These are phyloP conservation scores for Sanguinoderma infundibulare DNA, from an alignment of 1,284 basidiomycete species.

Conservation along the genomic window DNA sequence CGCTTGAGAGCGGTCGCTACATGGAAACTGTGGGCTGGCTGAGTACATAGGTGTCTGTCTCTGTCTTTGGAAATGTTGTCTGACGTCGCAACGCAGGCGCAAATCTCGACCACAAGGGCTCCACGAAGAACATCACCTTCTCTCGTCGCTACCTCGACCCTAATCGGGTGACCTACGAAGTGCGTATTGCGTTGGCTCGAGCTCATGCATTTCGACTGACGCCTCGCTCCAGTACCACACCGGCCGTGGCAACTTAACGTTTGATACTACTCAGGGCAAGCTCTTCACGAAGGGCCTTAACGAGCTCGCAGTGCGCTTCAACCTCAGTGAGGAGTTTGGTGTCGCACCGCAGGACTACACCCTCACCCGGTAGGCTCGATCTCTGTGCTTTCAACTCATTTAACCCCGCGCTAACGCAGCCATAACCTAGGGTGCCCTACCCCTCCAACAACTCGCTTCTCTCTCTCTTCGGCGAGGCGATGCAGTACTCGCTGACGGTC, in stretches of 20 bases:
- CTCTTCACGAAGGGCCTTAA: slow-evolving; percentile 60
- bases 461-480: slow-evolving; percentile 62
- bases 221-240: slow-evolving; percentile 59
- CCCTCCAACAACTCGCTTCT: slow-evolving; percentile 69
- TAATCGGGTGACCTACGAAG: slow-evolving; percentile 75
- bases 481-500: slow-evolving; percentile 58
- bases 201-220: neutral
- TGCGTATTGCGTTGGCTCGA: slow-evolving; percentile 31
- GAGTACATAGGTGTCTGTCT: slow-evolving; percentile 2
- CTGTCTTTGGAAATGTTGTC: neutral
- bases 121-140: slow-evolving; percentile 58
- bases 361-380: slow-evolving; percentile 42
- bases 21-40: slow-evolving; percentile 79
- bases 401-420: too few relatives aligned
- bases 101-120: slow-evolving; percentile 49
- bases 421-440: slow-evolving; percentile 53
- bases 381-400: too few relatives aligned
- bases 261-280: slow-evolving; percentile 60
- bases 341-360: slow-evolving; percentile 77
- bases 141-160: slow-evolving; percentile 75
- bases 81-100: slow-evolving; percentile 43
- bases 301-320: slow-evolving; percentile 54
- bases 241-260: slow-evolving; percentile 44
- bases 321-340: slow-evolving; percentile 62
- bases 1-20: slow-evolving; percentile 82